These are phyloP conservation scores for Mayamaea pseudoterrestris DNA, from an alignment of 108 stramenopile species.

Conservation along the genomic window DNA sequence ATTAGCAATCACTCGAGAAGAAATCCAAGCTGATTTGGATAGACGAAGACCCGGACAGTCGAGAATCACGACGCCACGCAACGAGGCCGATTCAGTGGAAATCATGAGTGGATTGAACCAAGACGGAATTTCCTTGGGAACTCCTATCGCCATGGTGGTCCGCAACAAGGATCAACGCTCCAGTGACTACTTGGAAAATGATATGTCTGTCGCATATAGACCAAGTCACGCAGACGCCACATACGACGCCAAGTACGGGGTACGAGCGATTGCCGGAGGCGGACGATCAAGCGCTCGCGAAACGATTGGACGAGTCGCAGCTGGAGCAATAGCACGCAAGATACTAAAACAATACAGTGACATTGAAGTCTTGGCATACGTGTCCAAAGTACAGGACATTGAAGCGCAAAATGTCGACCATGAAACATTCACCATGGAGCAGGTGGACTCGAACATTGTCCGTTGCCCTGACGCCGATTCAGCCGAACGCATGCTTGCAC, in stretches of 20 bases:
- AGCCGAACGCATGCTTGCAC: slow-evolving; percentile 83
- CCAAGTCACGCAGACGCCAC: slow-evolving; percentile 97
- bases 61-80: slow-evolving; percentile 94
- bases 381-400: slow-evolving; percentile 84
- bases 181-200: slow-evolving; percentile 91
- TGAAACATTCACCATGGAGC: slow-evolving; percentile 85
- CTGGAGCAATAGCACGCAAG: slow-evolving; percentile 94
- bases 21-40: slow-evolving; percentile 91
- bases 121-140: slow-evolving; percentile 84
- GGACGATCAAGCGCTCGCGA: slow-evolving; percentile 93
- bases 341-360: slow-evolving; percentile 77
- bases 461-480: slow-evolving; percentile 81
- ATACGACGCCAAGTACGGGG: slow-evolving; percentile 98
- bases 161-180: slow-evolving; percentile 88
- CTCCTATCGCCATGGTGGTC: slow-evolving; percentile 96
- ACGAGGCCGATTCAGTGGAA: slow-evolving; percentile 92
- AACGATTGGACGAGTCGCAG: slow-evolving; percentile 98
- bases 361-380: slow-evolving; percentile 91
- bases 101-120: slow-evolving; percentile 87
- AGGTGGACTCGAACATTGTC: slow-evolving; percentile 94
- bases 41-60: slow-evolving; percentile 88
- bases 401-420: slow-evolving; percentile 64
- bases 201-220: slow-evolving; percentile 93
- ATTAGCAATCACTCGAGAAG: slow-evolving; percentile 74
- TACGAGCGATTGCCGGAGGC: slow-evolving; percentile 94